Evolutionary conservation across 441 rosid genomes (phyloP), one percentile per base, ranked within the genome.

Genomic region (Dalechampia spathulata): DNA sequence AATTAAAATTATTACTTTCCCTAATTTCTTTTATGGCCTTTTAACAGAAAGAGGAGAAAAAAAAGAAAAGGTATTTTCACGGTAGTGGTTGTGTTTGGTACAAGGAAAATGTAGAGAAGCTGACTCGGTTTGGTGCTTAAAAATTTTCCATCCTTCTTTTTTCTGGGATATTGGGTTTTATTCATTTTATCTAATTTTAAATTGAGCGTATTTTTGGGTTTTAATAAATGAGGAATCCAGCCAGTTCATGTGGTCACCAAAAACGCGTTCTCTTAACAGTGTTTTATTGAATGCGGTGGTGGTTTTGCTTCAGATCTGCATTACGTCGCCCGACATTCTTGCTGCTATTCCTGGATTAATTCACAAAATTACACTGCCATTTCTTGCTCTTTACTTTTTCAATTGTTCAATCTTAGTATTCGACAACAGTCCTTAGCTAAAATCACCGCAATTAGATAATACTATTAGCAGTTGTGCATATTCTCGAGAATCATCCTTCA

Each of bases 241-340:
- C 67, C 88, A 83, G 79, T 80, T 75, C 78, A 77, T 67, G 56
- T 57, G 53, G 63, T 70, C 78, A 72, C 57, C 72, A 61, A 77
- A 39, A 64, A 74, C 87, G 84, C 87, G 87, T 87, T 81, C 62
- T 57, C 60, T 71, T 44, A 53, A 62, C 53, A 60, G 19, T 22
- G 39, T 60, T 47, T 6, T 36, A 19, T 58, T 50, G 26, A 40
- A 47, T 65, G 53, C 71, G 53, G 57, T 38, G 63, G 40, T 34
- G 56, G 52, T 17, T 30, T 30, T 39, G 61, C 20, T 68, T 46
- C 68, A 59, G 47, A 45, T 55, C 61, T 45, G 52, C 55, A 62
- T 45, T 55, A 51, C 25, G 17, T 55, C 59, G 20, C 52, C 83
- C 70, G 73, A 75, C 83, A 75, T 77, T 74, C 83, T 77, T 69